These are phyloP conservation scores for Fusarium stilboides DNA, from an alignment of 2,329 filamentous ascomycete genomes.

Conservation along the genomic window DNA sequence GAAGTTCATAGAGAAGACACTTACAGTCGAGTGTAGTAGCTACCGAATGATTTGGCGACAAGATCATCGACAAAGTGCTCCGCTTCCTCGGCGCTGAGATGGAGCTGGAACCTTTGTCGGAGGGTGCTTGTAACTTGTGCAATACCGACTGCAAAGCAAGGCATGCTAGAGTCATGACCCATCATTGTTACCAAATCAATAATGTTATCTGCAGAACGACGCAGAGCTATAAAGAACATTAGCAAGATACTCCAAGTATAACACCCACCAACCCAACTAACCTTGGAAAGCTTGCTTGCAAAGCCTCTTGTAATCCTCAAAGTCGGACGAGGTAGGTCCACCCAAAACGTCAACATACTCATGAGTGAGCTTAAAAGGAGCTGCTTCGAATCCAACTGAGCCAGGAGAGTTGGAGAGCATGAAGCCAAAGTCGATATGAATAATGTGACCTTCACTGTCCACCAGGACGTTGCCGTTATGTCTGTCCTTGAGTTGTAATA, in stretches of 20 bases:
- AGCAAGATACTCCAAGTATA: slow-evolving; percentile 9
- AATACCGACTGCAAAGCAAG: slow-evolving; percentile 84
- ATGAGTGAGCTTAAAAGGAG: slow-evolving; percentile 88
- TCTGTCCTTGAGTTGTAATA: slow-evolving; percentile 87
- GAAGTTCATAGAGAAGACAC: slow-evolving; percentile 51
- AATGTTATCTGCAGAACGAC: slow-evolving; percentile 84
- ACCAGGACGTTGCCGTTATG: slow-evolving; percentile 91
- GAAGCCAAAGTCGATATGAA: slow-evolving; percentile 92
- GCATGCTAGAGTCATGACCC: slow-evolving; percentile 87
- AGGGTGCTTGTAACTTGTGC: slow-evolving; percentile 78
- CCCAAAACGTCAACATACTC: slow-evolving; percentile 90
- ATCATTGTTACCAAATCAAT: slow-evolving; percentile 88
- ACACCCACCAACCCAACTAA: slow-evolving; percentile 54
- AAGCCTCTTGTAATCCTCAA: slow-evolving; percentile 81
- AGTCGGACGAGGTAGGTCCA: slow-evolving; percentile 78
- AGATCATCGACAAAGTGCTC: slow-evolving; percentile 87
- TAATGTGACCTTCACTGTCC: slow-evolving; percentile 87
- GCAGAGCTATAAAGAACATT: slow-evolving; percentile 68
- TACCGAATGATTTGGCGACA: slow-evolving; percentile 85
- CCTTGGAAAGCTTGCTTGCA: slow-evolving; percentile 90
- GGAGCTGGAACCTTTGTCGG: slow-evolving; percentile 83
- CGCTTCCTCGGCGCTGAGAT: slow-evolving; percentile 86
- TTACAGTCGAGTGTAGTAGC: slow-evolving; percentile 89
- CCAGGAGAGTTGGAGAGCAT: slow-evolving; percentile 91
- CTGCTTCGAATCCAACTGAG: slow-evolving; percentile 87